phyloP scores from a whole-genome alignment of 148 eudicot species.

The Pouteria glomerata region DNA sequence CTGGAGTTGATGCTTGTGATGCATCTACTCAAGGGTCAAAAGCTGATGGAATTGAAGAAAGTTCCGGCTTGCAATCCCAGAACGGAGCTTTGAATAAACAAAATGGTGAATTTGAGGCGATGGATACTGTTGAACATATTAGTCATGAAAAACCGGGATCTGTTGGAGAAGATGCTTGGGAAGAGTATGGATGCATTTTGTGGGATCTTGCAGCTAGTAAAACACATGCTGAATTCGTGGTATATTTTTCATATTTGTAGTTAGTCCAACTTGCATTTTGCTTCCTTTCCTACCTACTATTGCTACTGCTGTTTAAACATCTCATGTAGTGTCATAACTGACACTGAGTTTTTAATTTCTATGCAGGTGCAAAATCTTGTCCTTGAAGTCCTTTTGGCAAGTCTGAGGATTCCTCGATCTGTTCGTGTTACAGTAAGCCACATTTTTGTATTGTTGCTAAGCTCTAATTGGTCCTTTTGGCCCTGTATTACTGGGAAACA shows the following conservation, averaged over 20 bases:
- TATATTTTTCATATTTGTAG: constrained; percentile 19
- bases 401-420: constrained; percentile 54
- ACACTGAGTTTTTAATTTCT: constrained; percentile 13
- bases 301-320: not conserved
- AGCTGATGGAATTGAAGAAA: constrained; percentile 26
- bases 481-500: not conserved
- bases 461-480: not conserved
- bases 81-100: constrained; percentile 24
- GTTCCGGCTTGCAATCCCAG: constrained; percentile 15
- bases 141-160: constrained; percentile 20
- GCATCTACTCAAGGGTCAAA: constrained; percentile 19
- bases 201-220: constrained; percentile 94
- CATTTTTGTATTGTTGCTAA: constrained; percentile 2
- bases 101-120: constrained; percentile 29
- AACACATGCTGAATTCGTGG: constrained; percentile 89
- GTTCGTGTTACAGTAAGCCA: constrained; percentile 65
- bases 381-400: constrained; percentile 85
- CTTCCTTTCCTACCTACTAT: not conserved
- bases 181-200: constrained; percentile 82
- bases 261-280: not conserved
- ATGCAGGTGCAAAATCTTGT: constrained; percentile 74
- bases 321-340: not conserved
- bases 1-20: constrained; percentile 17
- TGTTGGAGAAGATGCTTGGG: constrained; percentile 62
- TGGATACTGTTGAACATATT: constrained; percentile 33